Evolutionary conservation across 305 asterid species (phyloP).

Genomic region (Fraxinus albicans): DNA sequence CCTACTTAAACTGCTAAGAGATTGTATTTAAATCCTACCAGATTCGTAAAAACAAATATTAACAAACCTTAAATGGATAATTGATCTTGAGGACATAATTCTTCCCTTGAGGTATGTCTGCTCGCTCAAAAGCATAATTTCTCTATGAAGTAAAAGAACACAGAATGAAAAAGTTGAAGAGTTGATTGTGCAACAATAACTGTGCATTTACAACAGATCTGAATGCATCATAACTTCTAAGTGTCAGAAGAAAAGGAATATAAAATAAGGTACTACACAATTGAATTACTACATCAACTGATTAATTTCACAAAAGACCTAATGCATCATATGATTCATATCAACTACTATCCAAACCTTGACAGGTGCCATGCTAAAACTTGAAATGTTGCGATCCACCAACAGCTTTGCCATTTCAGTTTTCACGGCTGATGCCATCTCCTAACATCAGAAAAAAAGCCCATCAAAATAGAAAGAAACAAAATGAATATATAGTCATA

Average conservation of each 20-base stretch:
- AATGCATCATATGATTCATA: not conserved
- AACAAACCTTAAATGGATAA: slow-evolving; percentile 70
- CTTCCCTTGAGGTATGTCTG: slow-evolving; percentile 80
- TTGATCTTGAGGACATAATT: slow-evolving; percentile 78
- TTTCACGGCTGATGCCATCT: slow-evolving; percentile 78
- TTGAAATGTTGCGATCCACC: slow-evolving; percentile 57
- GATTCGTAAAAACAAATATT: not conserved
- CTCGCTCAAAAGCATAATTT: slow-evolving; percentile 88
- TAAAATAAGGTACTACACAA: too few species aligned
- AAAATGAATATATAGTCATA: slow-evolving; percentile 15
- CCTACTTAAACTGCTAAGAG: not conserved
- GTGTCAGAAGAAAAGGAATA: too few species aligned
- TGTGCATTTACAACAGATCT: too few species aligned
- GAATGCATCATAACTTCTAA: too few species aligned
- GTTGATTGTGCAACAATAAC: slow-evolving; percentile 3
- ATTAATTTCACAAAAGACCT: slow-evolving; percentile 13
- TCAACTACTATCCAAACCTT: slow-evolving; percentile 55
- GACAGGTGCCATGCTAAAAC: slow-evolving; percentile 80
- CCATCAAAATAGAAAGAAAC: slow-evolving; percentile 24
- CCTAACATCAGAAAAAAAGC: slow-evolving; percentile 41
- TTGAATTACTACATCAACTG: too few species aligned
- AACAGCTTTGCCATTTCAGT: slow-evolving; percentile 59
- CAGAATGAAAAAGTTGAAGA: slow-evolving; percentile 14
- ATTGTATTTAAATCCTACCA: slow-evolving; percentile 2
- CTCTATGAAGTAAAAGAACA: slow-evolving; percentile 45